Evolutionary conservation across 768 basidiomycete genomes (phyloP).

Genomic region (Lentinula guzmanii): DNA sequence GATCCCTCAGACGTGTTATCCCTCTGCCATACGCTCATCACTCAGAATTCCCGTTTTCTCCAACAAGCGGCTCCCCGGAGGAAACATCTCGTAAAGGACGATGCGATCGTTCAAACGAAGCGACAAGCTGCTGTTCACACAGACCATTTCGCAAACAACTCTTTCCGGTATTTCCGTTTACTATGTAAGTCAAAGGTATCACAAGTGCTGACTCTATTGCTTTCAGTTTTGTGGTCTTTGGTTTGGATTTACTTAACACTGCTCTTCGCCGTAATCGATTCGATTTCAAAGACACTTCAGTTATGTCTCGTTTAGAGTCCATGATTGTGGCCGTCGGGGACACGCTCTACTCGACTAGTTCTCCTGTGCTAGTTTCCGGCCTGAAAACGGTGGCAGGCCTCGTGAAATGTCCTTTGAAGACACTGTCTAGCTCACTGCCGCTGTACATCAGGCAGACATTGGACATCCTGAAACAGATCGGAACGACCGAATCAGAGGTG

Average conservation of each 20-base stretch:
- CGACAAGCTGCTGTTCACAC: slow-evolving; percentile 47
- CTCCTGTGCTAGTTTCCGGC: slow-evolving; percentile 67
- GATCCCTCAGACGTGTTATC: slow-evolving; percentile 65
- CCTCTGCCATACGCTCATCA: slow-evolving; percentile 85
- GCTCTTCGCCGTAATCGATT: slow-evolving; percentile 84
- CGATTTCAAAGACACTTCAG: slow-evolving; percentile 68
- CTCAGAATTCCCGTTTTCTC: slow-evolving; percentile 84
- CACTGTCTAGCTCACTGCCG: slow-evolving; percentile 68
- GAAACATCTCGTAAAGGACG: slow-evolving; percentile 36
- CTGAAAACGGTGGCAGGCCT: slow-evolving; percentile 79
- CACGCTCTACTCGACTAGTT: slow-evolving; percentile 79
- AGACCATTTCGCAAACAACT: slow-evolving; percentile 81
- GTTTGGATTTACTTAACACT: slow-evolving; percentile 85
- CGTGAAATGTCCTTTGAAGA: slow-evolving; percentile 76
- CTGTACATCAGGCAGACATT: slow-evolving; percentile 82
- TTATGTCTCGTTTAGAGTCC: slow-evolving; percentile 79
- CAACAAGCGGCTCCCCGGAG: slow-evolving; percentile 44
- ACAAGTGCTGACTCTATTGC: slow-evolving; percentile 1
- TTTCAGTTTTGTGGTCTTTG: slow-evolving; percentile 80
- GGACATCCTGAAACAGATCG: slow-evolving; percentile 72
- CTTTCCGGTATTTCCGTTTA: slow-evolving; percentile 58
- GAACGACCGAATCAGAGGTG: slow-evolving; percentile 85
- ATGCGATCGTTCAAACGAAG: slow-evolving; percentile 75
- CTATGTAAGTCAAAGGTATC: not conserved
- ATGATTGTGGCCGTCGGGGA: slow-evolving; percentile 88